Evolutionary conservation across 768 basidiomycete genomes (phyloP).

Genomic region (Guyanaporus albipodus): DNA sequence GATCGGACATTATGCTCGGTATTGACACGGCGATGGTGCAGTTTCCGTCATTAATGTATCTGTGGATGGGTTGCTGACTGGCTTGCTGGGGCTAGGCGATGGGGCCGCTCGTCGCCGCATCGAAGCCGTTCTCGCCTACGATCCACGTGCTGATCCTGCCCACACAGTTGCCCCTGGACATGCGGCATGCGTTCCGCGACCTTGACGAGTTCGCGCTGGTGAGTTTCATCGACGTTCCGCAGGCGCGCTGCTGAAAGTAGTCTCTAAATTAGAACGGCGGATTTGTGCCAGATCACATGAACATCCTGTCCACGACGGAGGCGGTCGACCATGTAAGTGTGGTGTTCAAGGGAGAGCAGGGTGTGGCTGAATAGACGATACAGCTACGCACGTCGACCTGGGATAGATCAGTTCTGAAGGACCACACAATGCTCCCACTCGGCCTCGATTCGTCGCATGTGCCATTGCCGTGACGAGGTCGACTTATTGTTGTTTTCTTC

Average conservation of each 20-base stretch:
- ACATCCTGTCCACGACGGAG: slow-evolving; percentile 55
- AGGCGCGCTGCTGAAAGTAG: neutral
- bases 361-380: slow-evolving; percentile 4
- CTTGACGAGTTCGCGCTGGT: slow-evolving; percentile 63
- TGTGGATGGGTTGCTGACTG: neutral
- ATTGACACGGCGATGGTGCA: slow-evolving; percentile 54
- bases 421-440: slow-evolving; percentile 54
- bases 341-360: neutral
- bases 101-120: slow-evolving; percentile 45
- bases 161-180: slow-evolving; percentile 68
- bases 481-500: too few species aligned
- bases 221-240: slow-evolving; percentile 18
- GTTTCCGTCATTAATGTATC: neutral
- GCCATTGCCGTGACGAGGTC: slow-evolving; percentile 14
- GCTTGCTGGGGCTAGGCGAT: slow-evolving; percentile 41
- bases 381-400: slow-evolving; percentile 55
- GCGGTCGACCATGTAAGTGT: slow-evolving; percentile 55
- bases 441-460: slow-evolving; percentile 40
- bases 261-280: slow-evolving; percentile 44
- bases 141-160: slow-evolving; percentile 73
- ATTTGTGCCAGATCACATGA: slow-evolving; percentile 70
- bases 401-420: slow-evolving; percentile 44
- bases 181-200: slow-evolving; percentile 62
- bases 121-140: slow-evolving; percentile 66
- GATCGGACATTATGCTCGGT: slow-evolving; percentile 59